phyloP scores from a whole-genome alignment of 176 grass and related monocot species.

The Carex pumila region DNA sequence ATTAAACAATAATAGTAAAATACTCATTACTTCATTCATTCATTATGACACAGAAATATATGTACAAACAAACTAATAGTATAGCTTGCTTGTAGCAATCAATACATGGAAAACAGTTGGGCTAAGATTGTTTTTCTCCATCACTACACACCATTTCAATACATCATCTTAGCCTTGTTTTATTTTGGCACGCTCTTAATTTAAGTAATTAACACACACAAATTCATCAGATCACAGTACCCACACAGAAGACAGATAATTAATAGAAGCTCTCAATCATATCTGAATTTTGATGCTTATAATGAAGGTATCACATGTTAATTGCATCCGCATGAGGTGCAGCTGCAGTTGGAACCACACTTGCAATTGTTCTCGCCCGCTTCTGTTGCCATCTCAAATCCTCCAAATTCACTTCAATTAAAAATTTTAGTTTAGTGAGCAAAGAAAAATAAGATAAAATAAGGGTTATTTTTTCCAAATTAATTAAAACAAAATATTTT shows the following conservation, averaged over 20 bases:
- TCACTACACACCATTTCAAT: too few species aligned
- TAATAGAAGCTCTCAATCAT: too few species aligned
- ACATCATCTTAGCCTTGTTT: background rate
- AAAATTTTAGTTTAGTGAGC: background rate
- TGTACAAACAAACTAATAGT: background rate
- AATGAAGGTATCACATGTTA: background rate
- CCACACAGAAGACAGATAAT: too few species aligned
- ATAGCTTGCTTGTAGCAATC: background rate
- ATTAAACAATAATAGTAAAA: background rate
- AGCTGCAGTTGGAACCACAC: constrained; percentile 24
- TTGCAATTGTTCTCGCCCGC: constrained; percentile 8
- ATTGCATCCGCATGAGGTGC: background rate
- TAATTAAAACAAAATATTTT: too few species aligned
- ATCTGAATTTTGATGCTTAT: background rate
- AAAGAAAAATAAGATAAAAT: background rate
- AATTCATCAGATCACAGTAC: too few species aligned
- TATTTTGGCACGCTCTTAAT: background rate
- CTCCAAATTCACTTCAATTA: constrained; percentile 23
- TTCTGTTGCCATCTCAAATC: constrained; percentile 12
- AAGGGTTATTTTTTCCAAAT: too few species aligned
- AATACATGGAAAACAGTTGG: background rate
- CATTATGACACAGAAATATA: background rate
- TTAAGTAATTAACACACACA: background rate
- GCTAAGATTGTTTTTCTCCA: too few species aligned
- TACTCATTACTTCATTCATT: background rate